phyloP scores from a whole-genome alignment of 169 alveolate genomes.

The Cyclospora cayetanensis region DNA sequence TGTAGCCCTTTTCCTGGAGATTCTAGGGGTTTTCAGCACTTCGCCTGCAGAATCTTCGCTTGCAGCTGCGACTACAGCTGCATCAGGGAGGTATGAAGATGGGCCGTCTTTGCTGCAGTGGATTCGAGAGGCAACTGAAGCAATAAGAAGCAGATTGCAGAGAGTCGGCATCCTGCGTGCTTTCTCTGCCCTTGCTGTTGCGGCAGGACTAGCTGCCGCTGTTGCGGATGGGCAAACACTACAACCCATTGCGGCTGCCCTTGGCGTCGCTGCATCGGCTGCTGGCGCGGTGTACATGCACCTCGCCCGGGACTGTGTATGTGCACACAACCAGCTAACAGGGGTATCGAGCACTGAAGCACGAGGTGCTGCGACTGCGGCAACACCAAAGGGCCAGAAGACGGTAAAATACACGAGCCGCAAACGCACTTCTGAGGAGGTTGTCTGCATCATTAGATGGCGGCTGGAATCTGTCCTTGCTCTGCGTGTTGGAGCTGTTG shows the following conservation, averaged over 20 bases:
- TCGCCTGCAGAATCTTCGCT: neutral
- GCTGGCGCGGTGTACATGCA: conserved; percentile 41
- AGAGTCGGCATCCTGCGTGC: neutral
- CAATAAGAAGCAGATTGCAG: neutral
- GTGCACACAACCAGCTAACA: neutral
- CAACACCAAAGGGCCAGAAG: neutral
- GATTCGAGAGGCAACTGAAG: neutral
- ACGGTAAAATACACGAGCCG: too few species aligned
- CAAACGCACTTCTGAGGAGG: neutral
- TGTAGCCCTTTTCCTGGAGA: conserved; percentile 16
- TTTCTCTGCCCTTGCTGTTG: neutral
- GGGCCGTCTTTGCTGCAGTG: neutral
- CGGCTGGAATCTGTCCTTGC: neutral
- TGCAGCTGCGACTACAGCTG: conserved; percentile 30
- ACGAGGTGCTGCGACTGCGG: neutral
- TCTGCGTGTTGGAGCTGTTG: conserved; percentile 16
- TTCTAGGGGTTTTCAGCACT: neutral
- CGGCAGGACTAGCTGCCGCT: conserved; percentile 18
- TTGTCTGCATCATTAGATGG: neutral
- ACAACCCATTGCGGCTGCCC: neutral
- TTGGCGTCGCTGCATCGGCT: conserved; percentile 20
- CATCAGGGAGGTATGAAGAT: neutral
- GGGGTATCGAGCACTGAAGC: neutral
- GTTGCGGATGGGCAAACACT: neutral
- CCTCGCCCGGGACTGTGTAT: neutral